These are phyloP conservation scores for Hamigera avellanea DNA, from an alignment of 495 filamentous ascomycete genomes.

Conservation along the genomic window DNA sequence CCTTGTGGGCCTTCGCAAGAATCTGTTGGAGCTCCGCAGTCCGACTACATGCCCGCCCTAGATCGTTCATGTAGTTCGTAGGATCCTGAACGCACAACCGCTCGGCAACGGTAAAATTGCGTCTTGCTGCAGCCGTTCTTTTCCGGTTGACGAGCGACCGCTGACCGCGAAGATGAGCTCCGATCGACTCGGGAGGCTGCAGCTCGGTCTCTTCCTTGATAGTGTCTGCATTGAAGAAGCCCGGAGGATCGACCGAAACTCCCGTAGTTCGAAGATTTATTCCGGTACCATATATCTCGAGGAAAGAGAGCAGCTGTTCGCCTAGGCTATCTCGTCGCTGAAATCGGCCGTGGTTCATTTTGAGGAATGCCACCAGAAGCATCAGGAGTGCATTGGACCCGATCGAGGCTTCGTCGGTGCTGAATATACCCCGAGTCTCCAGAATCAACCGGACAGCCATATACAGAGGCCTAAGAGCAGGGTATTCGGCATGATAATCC, in stretches of 20 bases:
- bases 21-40: constrained; percentile 18
- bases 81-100: constrained; percentile 50
- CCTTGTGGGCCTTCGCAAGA: constrained; percentile 13
- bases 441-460: constrained; percentile 34
- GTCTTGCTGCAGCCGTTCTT: constrained; percentile 15
- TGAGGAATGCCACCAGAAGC: constrained; percentile 44
- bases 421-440: constrained; percentile 33
- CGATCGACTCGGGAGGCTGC: constrained; percentile 6
- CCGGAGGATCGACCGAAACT: constrained; percentile 39
- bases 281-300: constrained; percentile 35
- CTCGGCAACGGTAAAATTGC: constrained; percentile 15
- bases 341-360: constrained; percentile 25
- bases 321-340: constrained; percentile 15
- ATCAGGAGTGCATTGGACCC: constrained; percentile 40
- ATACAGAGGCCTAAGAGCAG: constrained; percentile 38
- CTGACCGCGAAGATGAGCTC: constrained; percentile 26
- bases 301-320: constrained; percentile 34
- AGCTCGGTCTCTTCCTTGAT: constrained; percentile 1
- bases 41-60: constrained; percentile 32
- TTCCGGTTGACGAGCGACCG: constrained; percentile 25
- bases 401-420: constrained; percentile 30
- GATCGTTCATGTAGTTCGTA: constrained; percentile 42
- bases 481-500: constrained; percentile 36
- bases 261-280: constrained; percentile 34
- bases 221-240: constrained; percentile 23